Evolutionary conservation across 768 basidiomycete genomes (phyloP).

Genomic region (Amanita rubescens): DNA sequence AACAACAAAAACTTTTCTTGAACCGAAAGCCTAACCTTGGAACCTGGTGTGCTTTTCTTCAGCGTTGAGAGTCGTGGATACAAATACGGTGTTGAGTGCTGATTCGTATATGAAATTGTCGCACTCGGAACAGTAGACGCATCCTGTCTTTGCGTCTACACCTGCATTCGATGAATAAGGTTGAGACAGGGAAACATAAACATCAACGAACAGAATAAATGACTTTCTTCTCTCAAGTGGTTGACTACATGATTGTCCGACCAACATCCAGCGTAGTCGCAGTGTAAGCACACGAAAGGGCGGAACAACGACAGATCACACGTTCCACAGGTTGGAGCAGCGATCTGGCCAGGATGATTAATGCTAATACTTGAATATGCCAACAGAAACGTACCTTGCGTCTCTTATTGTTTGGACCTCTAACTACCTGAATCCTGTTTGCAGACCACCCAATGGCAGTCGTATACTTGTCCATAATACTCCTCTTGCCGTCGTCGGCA

Average conservation of each 20-base stretch:
- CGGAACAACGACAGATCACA: constrained; percentile 51
- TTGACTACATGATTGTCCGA: constrained; percentile 41
- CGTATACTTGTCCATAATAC: constrained; percentile 42
- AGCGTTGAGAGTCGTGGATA: constrained; percentile 36
- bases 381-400: constrained; percentile 44
- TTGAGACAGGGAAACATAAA: not conserved
- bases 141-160: constrained; percentile 67
- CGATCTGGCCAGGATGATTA: constrained; percentile 23
- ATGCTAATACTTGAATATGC: not conserved
- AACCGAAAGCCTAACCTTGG: constrained; percentile 34
- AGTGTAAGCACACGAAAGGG: constrained; percentile 71
- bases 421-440: constrained; percentile 35
- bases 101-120: constrained; percentile 67
- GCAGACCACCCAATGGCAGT: constrained; percentile 50
- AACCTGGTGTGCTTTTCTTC: constrained; percentile 61
- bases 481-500: constrained; percentile 8
- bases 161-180: constrained; percentile 33
- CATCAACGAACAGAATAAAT: constrained; percentile 55
- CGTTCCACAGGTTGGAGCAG: constrained; percentile 55
- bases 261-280: constrained; percentile 69
- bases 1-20: not conserved
- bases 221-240: constrained; percentile 52
- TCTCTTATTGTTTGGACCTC: constrained; percentile 49
- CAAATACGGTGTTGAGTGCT: constrained; percentile 38
- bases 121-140: constrained; percentile 66